A percentile compares a stretch with the other conserved stretches of the same genome.
These are phyloP conservation scores for Quercus parvula DNA, from an alignment of 306 rosid species.

Conservation along the genomic window DNA sequence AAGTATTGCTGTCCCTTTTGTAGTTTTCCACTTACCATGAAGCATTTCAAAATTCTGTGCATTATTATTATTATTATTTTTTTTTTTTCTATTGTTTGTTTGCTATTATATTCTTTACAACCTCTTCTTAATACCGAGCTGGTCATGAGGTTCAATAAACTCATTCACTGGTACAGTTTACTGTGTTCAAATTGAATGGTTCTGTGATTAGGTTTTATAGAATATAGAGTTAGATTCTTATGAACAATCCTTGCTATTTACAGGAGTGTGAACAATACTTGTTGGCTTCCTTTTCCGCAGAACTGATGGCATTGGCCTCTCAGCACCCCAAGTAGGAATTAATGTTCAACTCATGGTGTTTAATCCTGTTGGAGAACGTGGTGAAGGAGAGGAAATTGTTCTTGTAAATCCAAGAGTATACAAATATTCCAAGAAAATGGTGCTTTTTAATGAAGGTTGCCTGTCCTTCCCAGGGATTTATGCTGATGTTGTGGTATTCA, in stretches of 20 bases:
- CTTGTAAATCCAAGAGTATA: conserved; percentile 84
- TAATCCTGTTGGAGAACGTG: conserved; percentile 79
- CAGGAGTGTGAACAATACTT: conserved; percentile 44
- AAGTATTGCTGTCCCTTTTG: not conserved
- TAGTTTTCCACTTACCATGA: not conserved
- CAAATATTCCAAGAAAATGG: conserved; percentile 65
- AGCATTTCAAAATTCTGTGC: not conserved
- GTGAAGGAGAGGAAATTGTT: conserved; percentile 90
- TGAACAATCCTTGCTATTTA: conserved; percentile 28
- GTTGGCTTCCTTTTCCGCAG: conserved; percentile 60
- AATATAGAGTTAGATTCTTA: conserved; percentile 12
- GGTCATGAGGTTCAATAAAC: not conserved
- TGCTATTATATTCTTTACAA: not conserved
- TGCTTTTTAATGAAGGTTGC: conserved; percentile 75
- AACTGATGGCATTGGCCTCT: conserved; percentile 95
- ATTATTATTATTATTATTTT: not conserved
- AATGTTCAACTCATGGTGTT: conserved; percentile 93
- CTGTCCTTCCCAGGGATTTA: conserved; percentile 74
- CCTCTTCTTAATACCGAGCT: not conserved
- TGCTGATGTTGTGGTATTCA: conserved; percentile 65
- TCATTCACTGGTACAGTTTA: not conserved
- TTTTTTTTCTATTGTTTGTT: not conserved
- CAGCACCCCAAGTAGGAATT: conserved; percentile 94
- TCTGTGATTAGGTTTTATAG: not conserved
- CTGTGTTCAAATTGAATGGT: not conserved